phyloP scores from a whole-genome alignment of 148 eudicot species.

The Gaultheria prostrata region DNA sequence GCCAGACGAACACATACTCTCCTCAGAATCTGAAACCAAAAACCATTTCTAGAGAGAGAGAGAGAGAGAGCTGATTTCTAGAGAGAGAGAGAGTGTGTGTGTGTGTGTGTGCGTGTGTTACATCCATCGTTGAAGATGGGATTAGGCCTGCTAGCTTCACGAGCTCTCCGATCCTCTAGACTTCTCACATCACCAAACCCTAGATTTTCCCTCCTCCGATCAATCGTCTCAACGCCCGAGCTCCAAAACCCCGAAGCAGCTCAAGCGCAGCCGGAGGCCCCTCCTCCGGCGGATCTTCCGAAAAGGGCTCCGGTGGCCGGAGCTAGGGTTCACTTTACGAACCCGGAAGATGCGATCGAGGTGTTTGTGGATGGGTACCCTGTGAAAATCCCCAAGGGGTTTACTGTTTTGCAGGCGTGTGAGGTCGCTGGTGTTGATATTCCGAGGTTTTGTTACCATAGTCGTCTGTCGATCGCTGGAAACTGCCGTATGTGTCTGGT shows the following conservation, averaged over 20 bases:
- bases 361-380: constrained; percentile 94
- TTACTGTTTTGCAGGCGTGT: constrained; percentile 93
- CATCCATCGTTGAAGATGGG: constrained; percentile 20
- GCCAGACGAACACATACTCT: background rate
- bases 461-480: constrained; percentile 83
- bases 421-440: constrained; percentile 96
- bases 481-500: constrained; percentile 98
- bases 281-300: constrained; percentile 46
- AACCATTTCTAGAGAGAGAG: background rate
- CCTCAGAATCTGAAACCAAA: background rate
- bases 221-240: constrained; percentile 64
- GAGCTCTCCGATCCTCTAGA: constrained; percentile 39
- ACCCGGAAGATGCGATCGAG: constrained; percentile 89
- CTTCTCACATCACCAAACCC: constrained; percentile 20
- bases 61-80: background rate
- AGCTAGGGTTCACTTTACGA: constrained; percentile 78
- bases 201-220: constrained; percentile 24
- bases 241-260: constrained; percentile 50
- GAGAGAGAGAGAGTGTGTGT: background rate
- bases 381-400: constrained; percentile 87
- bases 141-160: constrained; percentile 35
- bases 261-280: constrained; percentile 22
- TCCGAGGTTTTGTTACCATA: constrained; percentile 85
- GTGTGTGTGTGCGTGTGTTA: background rate
- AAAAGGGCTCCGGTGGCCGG: constrained; percentile 58